phyloP scores from a whole-genome alignment of 1,139 yeast species.

The Saccharomyces uvarum region DNA sequence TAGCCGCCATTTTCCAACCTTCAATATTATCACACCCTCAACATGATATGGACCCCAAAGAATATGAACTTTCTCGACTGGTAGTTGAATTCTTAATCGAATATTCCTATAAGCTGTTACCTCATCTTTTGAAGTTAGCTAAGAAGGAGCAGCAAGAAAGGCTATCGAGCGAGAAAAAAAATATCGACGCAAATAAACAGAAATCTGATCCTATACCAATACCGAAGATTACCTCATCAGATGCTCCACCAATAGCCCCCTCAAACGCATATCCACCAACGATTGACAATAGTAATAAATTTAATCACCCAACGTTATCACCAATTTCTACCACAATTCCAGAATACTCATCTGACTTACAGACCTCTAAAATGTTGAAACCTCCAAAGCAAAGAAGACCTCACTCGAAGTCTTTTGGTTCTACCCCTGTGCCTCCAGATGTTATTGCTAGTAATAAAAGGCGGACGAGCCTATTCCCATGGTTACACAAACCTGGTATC shows the following conservation, averaged over 20 bases:
- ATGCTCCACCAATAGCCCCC: background rate
- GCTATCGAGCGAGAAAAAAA: slow-evolving; percentile 5
- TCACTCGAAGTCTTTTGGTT: slow-evolving; percentile 54
- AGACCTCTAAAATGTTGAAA: slow-evolving; percentile 9
- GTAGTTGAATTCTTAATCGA: slow-evolving; percentile 87
- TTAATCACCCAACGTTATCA: background rate
- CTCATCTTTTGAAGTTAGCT: slow-evolving; percentile 39
- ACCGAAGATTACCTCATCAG: background rate
- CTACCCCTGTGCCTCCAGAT: slow-evolving; percentile 46
- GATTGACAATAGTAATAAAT: background rate
- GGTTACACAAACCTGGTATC: slow-evolving; percentile 27
- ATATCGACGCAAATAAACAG: slow-evolving; percentile 6
- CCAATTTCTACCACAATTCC: background rate
- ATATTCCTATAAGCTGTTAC: slow-evolving; percentile 71
- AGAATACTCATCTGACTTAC: slow-evolving; percentile 4
- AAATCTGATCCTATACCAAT: background rate
- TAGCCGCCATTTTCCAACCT: slow-evolving; percentile 96
- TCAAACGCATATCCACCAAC: background rate
- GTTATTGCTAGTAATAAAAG: slow-evolving; percentile 32
- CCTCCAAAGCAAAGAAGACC: slow-evolving; percentile 35
- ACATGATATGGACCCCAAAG: slow-evolving; percentile 88
- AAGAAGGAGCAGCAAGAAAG: slow-evolving; percentile 20
- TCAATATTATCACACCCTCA: slow-evolving; percentile 84
- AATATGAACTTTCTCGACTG: slow-evolving; percentile 77
- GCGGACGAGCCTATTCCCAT: slow-evolving; percentile 24